These are phyloP conservation scores for Hypoxylon perforatum DNA, from an alignment of 495 filamentous ascomycete genomes.

Conservation along the genomic window DNA sequence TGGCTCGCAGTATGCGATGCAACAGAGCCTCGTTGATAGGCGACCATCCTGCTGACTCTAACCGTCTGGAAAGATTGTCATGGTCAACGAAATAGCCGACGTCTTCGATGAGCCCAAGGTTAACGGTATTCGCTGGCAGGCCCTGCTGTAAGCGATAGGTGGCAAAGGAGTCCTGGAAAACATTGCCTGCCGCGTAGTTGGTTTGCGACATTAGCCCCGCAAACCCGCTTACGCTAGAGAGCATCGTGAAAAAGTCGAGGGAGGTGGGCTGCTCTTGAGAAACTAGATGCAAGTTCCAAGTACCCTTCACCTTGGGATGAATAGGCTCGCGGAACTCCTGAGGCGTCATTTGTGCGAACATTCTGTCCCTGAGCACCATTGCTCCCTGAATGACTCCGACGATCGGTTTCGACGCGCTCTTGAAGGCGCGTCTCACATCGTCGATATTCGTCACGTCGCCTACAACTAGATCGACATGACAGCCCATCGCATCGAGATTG, in stretches of 20 bases:
- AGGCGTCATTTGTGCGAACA: conserved; percentile 62
- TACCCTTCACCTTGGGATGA: conserved; percentile 61
- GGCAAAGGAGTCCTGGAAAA: conserved; percentile 64
- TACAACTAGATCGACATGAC: conserved; percentile 42
- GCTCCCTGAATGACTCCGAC: conserved; percentile 57
- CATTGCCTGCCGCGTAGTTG: conserved; percentile 70
- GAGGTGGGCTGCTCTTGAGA: conserved; percentile 48
- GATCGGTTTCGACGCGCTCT: conserved; percentile 44
- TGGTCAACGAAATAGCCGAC: conserved; percentile 54
- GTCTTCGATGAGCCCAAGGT: conserved; percentile 63
- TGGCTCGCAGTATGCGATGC: not conserved
- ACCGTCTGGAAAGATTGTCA: conserved; percentile 1
- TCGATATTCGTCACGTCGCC: conserved; percentile 47
- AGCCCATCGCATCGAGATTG: conserved; percentile 50
- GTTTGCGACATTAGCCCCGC: conserved; percentile 66
- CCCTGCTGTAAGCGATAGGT: conserved; percentile 53
- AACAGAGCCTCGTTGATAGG: conserved; percentile 3
- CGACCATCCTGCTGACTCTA: conserved; percentile 1
- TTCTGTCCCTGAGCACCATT: conserved; percentile 65
- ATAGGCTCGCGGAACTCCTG: conserved; percentile 58
- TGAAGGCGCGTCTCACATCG: conserved; percentile 38
- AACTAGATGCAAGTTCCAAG: conserved; percentile 64
- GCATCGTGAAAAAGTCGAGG: conserved; percentile 72
- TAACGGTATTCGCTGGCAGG: conserved; percentile 58
- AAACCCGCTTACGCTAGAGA: conserved; percentile 67